These are phyloP conservation scores for Coemansia sp. DNA, from an alignment of 192 early-diverging fungal species.

Conservation along the genomic window DNA sequence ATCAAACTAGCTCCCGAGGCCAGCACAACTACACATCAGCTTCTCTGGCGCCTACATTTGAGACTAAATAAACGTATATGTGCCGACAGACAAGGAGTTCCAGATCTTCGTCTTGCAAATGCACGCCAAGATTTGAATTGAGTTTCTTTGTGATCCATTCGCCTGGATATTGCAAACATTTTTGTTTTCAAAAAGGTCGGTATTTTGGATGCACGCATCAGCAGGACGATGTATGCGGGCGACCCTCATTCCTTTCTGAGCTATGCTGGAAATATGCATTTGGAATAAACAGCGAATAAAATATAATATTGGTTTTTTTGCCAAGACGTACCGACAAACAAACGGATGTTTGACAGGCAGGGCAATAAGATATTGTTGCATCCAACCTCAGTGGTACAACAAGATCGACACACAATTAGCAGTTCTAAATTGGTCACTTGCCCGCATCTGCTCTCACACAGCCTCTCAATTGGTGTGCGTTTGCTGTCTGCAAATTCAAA, in stretches of 20 bases:
- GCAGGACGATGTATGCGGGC: neutral
- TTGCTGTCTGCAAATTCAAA: neutral
- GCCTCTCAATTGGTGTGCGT: neutral
- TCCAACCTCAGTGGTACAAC: too few species aligned
- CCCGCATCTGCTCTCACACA: slow-evolving; percentile 1
- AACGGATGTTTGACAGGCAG: too few species aligned
- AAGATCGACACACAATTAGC: neutral
- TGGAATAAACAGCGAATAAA: too few species aligned
- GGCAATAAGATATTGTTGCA: too few species aligned
- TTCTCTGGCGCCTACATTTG: too few species aligned
- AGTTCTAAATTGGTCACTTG: neutral
- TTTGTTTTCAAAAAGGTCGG: neutral
- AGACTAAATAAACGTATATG: too few species aligned
- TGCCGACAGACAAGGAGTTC: neutral
- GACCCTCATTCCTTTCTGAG: neutral
- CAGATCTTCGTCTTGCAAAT: neutral
- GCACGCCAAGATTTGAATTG: neutral
- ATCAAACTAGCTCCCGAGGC: neutral
- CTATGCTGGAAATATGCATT: neutral
- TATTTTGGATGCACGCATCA: slow-evolving; percentile 3
- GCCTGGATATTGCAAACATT: neutral
- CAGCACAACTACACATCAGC: neutral
- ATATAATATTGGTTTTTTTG: too few species aligned
- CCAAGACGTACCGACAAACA: too few species aligned
- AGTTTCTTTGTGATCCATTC: neutral